Conservation (phyloP, 2,329 filamentous ascomycete genomes). For the Microsporum canis region DNA sequence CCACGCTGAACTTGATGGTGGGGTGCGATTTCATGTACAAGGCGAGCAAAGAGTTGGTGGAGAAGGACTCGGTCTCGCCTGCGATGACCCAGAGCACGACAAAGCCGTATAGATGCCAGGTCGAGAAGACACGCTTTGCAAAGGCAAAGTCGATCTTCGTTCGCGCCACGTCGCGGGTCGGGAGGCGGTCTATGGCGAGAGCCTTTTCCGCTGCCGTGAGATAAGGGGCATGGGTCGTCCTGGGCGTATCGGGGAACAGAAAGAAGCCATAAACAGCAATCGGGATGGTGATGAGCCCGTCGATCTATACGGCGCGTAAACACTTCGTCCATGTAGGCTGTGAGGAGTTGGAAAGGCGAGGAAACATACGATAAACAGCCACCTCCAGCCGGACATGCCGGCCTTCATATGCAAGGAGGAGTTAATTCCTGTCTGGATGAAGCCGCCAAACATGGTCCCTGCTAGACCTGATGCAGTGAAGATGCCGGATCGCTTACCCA, state of each 20-base stretch:
- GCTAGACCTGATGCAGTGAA: constrained; percentile 27
- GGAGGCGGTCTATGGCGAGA: constrained; percentile 24
- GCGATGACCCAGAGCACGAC: constrained; percentile 46
- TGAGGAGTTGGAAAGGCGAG: not conserved
- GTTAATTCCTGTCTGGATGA: constrained; percentile 28
- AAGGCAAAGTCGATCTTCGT: constrained; percentile 18
- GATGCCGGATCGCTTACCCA: constrained; percentile 29
- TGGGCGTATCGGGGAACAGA: constrained; percentile 30
- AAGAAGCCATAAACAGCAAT: constrained; percentile 36
- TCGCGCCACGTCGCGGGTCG: constrained; percentile 17
- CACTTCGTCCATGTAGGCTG: not conserved
- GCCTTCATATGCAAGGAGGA: constrained; percentile 19
- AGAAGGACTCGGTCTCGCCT: constrained; percentile 60
- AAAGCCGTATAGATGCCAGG: constrained; percentile 30
- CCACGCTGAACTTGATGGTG: constrained; percentile 35
- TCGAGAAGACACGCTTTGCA: constrained; percentile 23
- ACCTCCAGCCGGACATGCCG: constrained; percentile 26
- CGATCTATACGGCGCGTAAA: constrained; percentile 18
- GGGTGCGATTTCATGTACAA: constrained; percentile 42
- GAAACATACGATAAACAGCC: constrained; percentile 27
- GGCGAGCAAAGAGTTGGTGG: constrained; percentile 48
- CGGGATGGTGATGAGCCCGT: constrained; percentile 33
- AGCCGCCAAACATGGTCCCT: constrained; percentile 29
- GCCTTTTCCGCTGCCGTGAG: constrained; percentile 23
- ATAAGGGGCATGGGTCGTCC: constrained; percentile 27